A percentile compares a stretch with the other conserved stretches of the same genome.
Evolutionary conservation across 345 rosid species (phyloP).

Genomic region (Clarkia xantiana): DNA sequence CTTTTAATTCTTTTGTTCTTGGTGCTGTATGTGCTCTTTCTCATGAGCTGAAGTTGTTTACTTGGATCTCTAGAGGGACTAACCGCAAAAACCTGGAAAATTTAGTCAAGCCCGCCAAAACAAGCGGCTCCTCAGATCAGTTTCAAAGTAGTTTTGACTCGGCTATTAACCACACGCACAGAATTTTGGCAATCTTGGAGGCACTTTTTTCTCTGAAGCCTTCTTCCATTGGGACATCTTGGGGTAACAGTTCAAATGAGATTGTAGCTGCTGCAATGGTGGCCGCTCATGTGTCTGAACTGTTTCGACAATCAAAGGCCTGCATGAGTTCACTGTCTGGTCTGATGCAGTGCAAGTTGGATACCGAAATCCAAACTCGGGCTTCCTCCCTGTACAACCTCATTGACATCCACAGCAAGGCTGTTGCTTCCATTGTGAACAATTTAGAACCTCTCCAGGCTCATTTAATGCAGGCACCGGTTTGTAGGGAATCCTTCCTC

Average conservation of each 20-base stretch:
- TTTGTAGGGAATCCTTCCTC: too few relatives aligned
- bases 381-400: conserved; percentile 87
- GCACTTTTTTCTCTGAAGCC: conserved; percentile 91
- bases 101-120: conserved; percentile 28
- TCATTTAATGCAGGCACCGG: too few relatives aligned
- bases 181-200: conserved; percentile 79
- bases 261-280: conserved; percentile 99
- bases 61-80: conserved; percentile 45
- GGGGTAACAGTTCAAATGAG: conserved; percentile 90
- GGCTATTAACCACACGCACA: conserved; percentile 74
- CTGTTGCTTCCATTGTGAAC: conserved; percentile 42
- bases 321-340: conserved; percentile 76
- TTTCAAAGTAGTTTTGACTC: conserved; percentile 47
- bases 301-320: conserved; percentile 82
- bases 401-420: conserved; percentile 87
- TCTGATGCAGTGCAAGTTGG: conserved; percentile 86
- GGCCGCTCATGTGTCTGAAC: conserved; percentile 92
- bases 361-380: conserved; percentile 57
- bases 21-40: conserved; percentile 98
- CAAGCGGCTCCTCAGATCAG: conserved; percentile 47
- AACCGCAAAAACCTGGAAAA: conserved; percentile 19
- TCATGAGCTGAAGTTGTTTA: conserved; percentile 86
- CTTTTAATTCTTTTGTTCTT: conserved; percentile 90
- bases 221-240: conserved; percentile 80
- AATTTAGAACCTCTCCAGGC: too few relatives aligned